Evolutionary conservation across 2,329 filamentous ascomycete genomes (phyloP), one percentile per base, ranked within the genome.

Genomic region (Sporothrix luriei): DNA sequence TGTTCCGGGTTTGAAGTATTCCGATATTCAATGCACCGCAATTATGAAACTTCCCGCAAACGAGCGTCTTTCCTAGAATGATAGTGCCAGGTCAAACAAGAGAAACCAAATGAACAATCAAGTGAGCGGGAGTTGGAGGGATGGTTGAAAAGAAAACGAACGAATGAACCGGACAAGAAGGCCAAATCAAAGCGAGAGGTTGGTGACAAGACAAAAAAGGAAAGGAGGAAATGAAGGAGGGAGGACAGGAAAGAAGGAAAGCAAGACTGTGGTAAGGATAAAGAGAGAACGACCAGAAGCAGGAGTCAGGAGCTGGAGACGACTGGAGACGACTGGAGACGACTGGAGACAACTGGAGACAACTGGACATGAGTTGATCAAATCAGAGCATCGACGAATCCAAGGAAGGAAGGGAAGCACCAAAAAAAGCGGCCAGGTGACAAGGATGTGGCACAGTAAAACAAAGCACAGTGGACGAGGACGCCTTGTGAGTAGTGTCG

Each of bases 51-150:
- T 5, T 2, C 49, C 43, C 21, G 9, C 49, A 40, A 67, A 67
- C 65, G 64, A 66, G 49, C 14, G 64, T 66, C 33, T 26, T 19
- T 46, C 16, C 16, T 66, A 38, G 62, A 48, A 62, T 16, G 57
- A 46, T 2, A 7, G 33, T 33, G 33, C 33, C 33, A 33, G 33
- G 6, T 33, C 33, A 46, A 62, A 38, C 40, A 13, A 43, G 9
- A 40, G 38, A 43, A 13, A 3, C 14, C 33, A 33, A 24, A 46
- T 14, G 51, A 43, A 67, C 49, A 21, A 9, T n/a, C n/a, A 67
- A 67, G 40, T 14, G 40, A 68, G 40, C 66, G 66, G 61, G 40
- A 59, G 54, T 51, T 52, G 48, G 38, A 13, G 21, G 54, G 61
- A 46, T 48, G 40, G 24, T 24, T 6, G 29, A 21, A 33, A 67